Evolutionary conservation across 768 basidiomycete genomes (phyloP).

Genomic region (Agaricus sinodeliciosus): DNA sequence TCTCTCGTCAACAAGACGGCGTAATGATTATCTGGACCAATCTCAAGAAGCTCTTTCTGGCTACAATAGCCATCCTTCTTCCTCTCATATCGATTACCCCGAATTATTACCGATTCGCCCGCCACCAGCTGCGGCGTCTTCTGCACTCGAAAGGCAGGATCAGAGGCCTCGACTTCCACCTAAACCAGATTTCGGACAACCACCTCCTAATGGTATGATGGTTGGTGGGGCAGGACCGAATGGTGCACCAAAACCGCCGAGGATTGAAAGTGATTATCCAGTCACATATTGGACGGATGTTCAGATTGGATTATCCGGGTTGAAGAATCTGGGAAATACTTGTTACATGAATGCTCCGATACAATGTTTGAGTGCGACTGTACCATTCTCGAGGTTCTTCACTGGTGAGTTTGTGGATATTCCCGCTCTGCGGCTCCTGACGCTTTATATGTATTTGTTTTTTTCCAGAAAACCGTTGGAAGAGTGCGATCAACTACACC

Average conservation of each 20-base stretch:
- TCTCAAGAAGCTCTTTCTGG: conserved; percentile 51
- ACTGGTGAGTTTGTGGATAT: conserved; percentile 46
- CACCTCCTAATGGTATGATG: not conserved
- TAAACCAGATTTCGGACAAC: conserved; percentile 12
- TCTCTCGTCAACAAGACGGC: conserved; percentile 52
- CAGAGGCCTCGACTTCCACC: conserved; percentile 48
- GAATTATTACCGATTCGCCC: conserved; percentile 66
- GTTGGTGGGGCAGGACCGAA: conserved; percentile 8
- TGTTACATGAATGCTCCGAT: conserved; percentile 99
- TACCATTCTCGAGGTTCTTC: conserved; percentile 91
- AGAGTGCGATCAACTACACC: conserved; percentile 71
- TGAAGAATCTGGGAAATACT: conserved; percentile 95
- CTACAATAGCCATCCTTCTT: conserved; percentile 27
- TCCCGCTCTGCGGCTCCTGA: not conserved
- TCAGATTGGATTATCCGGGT: conserved; percentile 71
- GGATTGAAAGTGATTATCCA: conserved; percentile 70
- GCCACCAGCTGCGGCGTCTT: conserved; percentile 72
- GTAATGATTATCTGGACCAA: conserved; percentile 79
- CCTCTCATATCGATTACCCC: conserved; percentile 71
- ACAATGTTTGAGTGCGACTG: conserved; percentile 92
- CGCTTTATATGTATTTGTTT: conserved; percentile 1
- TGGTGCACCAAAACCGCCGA: conserved; percentile 50
- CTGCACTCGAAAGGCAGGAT: conserved; percentile 70
- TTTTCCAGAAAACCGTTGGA: conserved; percentile 69
- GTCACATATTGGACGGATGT: conserved; percentile 81